Evolutionary conservation across 139 green algal genomes (phyloP), one percentile per base, ranked within the genome.

Genomic region (Micromonas pusilla): DNA sequence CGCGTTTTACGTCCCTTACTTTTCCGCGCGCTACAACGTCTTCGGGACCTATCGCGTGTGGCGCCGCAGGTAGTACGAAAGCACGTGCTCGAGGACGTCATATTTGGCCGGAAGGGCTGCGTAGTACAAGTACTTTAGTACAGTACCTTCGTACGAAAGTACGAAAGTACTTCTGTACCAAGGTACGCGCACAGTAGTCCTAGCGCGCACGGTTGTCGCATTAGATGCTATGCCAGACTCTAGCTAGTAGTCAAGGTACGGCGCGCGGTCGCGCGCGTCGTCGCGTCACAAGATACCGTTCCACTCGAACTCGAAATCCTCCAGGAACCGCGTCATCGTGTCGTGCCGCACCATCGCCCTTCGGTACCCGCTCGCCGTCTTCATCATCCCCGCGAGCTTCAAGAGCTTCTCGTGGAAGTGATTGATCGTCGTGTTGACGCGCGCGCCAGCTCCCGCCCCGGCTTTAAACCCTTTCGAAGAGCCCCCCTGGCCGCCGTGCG

Each of bases 351-450:
- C 21, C 30, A 31, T 25, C 2, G 72, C 72, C 19, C 31, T 30
- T 33, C 25, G 23, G 9, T 3, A 32, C 0, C 52, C 72, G 52
- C 52, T 67, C 38, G 67, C 53, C 0, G 52, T 78, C 3, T 67
- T 67, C 72, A 78, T 78, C 28, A 78, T 28, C 28, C 21, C 28
- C 33, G 67, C 68, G 1, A 78, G 52, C 28, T 68, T 67, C 2
- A 78, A n/a, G 13, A 78, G 28, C 53, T 78, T 78, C 5, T 78
- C 72, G 28, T 52, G 28, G 28, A 78, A 78, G 72, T 78, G 72
- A 52, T 78, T 67, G 26, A 78, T 62, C 37, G 25, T 33, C 3
- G 68, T 75, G 38, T 62, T 63, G 20, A 39, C 2, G 20, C 37
- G 37, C 37, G 3, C 37, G 3, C 26, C 52, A 16, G 60, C 25